Base-by-base conservation (phyloP, 495 filamentous ascomycete genomes). In the Aspergillus mulundensis region DNA sequence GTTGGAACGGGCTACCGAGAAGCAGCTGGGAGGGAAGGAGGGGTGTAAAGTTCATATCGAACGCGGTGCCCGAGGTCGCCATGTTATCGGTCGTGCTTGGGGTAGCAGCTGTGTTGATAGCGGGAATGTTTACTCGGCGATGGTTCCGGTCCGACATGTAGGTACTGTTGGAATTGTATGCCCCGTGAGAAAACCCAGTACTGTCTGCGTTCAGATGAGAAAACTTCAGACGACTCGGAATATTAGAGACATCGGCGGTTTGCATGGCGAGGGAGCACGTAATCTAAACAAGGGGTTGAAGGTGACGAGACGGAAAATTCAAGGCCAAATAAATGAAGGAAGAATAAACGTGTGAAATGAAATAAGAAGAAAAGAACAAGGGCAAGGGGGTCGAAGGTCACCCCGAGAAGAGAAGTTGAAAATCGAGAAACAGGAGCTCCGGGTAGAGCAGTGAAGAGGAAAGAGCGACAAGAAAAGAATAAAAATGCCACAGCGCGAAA, bases 21-120 rank as follows among this genome's bases (percentile, higher is more conserved):
- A 98, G 84, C 61, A 98, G 81, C 71, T 96, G 89, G 7, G 94
- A 96, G 14, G 94, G 94, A 10, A 98, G 81, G 57, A 98, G 80
- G 45, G 95, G 92, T 41, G 94, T 96, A 72, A 96, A 97, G 72
- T 97, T 92, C 95, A 97, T 96, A 67, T 97, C 92, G 66, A 89
- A 96, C 30, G 81, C 90, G 38, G 89, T 91, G 50, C 89, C 91
- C 19, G 94, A 91, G 11, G 86, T 89, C 51, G 88, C 81, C 84
- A 97, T 85, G 47, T 93, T 93, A 62, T 81, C 83, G 41, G 73
- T 75, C 63, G 76, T 82, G 52, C 83, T 82, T 53, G 73, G 71
- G 71, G 73, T 64, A 56, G 79, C 68, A 65, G 81, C 70, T 11
- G 94, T 97, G 68, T 97, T 97, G 73, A 98, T 96, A 61, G 87